A percentile compares a stretch with the other conserved stretches of the same genome.
These are phyloP conservation scores for Pythium aphanidermatum DNA, from an alignment of 352 stramenopile species.

Conservation along the genomic window DNA sequence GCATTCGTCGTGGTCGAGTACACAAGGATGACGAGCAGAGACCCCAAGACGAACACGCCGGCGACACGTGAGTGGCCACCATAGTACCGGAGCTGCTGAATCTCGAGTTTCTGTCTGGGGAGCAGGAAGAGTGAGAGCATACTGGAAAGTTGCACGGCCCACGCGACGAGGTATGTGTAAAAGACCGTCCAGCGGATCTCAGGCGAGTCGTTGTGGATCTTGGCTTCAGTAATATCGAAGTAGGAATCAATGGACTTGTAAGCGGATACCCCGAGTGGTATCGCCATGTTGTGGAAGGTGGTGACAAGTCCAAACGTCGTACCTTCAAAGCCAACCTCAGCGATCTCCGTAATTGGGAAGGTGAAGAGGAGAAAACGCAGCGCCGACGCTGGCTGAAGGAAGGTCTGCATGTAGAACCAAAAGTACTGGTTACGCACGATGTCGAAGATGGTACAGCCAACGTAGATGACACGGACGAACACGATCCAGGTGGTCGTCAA, in stretches of 20 bases:
- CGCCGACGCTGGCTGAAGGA: constrained; percentile 32
- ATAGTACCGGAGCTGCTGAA: constrained; percentile 59
- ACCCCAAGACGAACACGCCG: constrained; percentile 32
- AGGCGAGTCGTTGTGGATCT: constrained; percentile 24
- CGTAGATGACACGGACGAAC: constrained; percentile 40
- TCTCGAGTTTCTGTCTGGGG: constrained; percentile 52
- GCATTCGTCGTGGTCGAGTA: constrained; percentile 39
- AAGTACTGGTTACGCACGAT: constrained; percentile 44
- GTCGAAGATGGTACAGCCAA: constrained; percentile 42
- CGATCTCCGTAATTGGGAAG: constrained; percentile 55
- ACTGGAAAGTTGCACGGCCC: constrained; percentile 37
- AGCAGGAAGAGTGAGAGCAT: constrained; percentile 38
- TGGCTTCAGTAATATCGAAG: constrained; percentile 25
- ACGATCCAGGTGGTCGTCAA: constrained; percentile 49
- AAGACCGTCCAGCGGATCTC: constrained; percentile 33
- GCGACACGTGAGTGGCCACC: constrained; percentile 42
- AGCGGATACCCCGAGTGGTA: constrained; percentile 30
- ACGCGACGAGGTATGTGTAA: constrained; percentile 46
- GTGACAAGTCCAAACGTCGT: constrained; percentile 57
- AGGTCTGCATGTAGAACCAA: constrained; percentile 46
- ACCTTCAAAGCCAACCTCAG: constrained; percentile 43
- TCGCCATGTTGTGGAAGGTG: constrained; percentile 57
- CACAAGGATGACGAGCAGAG: constrained; percentile 27
- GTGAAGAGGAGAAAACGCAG: constrained; percentile 46
- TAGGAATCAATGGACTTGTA: constrained; percentile 39